Base-by-base conservation (phyloP, 441 rosid species). In the Geranium incanum region DNA sequence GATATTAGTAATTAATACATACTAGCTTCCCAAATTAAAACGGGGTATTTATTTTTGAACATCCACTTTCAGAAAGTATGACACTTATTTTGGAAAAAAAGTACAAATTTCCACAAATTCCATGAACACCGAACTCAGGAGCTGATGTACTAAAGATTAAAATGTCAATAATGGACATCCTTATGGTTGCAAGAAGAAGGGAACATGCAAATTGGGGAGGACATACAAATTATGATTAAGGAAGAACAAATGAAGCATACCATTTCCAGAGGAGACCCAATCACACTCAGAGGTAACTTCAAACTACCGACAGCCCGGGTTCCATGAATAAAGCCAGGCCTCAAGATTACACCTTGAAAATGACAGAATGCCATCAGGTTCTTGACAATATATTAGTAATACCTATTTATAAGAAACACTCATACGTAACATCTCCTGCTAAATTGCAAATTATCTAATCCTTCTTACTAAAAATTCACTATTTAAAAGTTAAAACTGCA, bases 291-390 rank as follows among this genome's bases (percentile, higher is more conserved):
- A 39, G 97, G 93, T 63, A 90, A 36, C 75, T 86, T 90, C 82
- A 89, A 11, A 71, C 81, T 84, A 70, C 95, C 90, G 77, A 90
- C 87, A 6, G 72, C 78, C 19, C 97, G 97, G 70, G 97, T 90
- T 69, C 99, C 99, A 38, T 89, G 78, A 16, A 95, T 89, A 74
- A 92, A 95, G 70, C 99, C 99, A 16, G 99, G 99, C 81, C 97
- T 88, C 82, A 92, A 77, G 73, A 95, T 87, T 76, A 95, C 86
- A n/a, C 98, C 99, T 92, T 87, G 73, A 77, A 74, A 57, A 68
- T 21, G 45, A 67, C 67, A 62, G 57, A 70, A 62, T 38, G 8
- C 64, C 64, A 59, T 55, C 64, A 18, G 12, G 64, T 59, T 59
- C 28, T 59, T 59, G 11, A 59, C 64, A 59, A 59, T 6, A 59